Base-by-base conservation (phyloP, 2,329 filamentous ascomycete species). In the Penicillium sp. region DNA sequence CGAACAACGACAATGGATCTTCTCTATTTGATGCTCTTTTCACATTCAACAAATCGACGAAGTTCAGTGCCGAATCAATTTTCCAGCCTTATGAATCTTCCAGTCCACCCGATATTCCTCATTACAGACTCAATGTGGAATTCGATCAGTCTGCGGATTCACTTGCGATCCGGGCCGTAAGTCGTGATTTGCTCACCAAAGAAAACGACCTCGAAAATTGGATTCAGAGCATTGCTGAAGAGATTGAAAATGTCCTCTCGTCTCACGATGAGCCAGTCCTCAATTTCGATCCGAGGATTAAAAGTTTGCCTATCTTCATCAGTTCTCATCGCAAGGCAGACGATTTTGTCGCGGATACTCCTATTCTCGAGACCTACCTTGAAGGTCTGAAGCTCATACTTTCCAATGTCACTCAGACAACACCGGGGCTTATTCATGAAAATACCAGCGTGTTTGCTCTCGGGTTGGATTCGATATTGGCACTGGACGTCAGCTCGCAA, bases 101-200 rank as follows among this genome's bases (percentile, higher is more conserved):
- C 36, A 16, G 23, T 5, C 33, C 26, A 8, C 29, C 29, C 2
- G 48, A 51, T 28, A 26, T 45, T 11, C 48, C 48, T 14, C 48
- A 51, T 13, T 34, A 51, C 39, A 21, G 28, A n/a, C 11, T 51
- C n/a, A 51, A 51, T 45, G 48, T 51, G 29, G 48, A 51, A 19
- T 51, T 51, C 11, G 48, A 51, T 14, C 48, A 44, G 9, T 44
- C 48, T 26, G 19, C 18, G 21, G 40, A 51, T 14, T 29, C n/a
- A 6, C 48, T 51, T n/a, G 29, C 43, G 14, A 44, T 51, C 14
- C 48, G 48, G 3, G 40, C 29, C 24, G 26, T 43, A 14, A 44
- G 26, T 23, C 39, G n/a, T 13, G 39, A 51, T 29, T 26, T 44
- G 13, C 29, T 51, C 26, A 44, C 14, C n/a, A 19, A 51, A 8